These are phyloP conservation scores for Penicillium sp. DNA, from an alignment of 2,329 filamentous ascomycete genomes.

Conservation along the genomic window DNA sequence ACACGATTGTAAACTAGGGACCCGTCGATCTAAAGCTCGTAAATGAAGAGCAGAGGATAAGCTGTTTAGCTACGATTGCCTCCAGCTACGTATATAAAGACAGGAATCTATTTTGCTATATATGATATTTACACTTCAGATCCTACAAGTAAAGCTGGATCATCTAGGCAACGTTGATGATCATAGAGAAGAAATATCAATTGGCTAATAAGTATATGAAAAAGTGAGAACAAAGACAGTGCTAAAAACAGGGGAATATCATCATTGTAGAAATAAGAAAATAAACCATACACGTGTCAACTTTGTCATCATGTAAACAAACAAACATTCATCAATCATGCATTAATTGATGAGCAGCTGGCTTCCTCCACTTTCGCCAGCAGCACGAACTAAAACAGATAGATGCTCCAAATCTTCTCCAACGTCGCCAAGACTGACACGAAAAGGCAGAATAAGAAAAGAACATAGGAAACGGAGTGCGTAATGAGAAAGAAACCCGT, in stretches of 20 bases:
- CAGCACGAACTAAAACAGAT: background rate
- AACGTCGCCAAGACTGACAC: conserved; percentile 13
- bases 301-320: background rate
- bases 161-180: no score
- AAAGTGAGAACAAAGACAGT: background rate
- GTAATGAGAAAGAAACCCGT: conserved; percentile 1
- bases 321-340: background rate
- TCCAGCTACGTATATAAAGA: background rate
- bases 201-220: background rate
- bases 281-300: background rate
- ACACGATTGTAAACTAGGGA: background rate
- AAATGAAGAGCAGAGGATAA: background rate
- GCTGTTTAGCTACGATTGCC: background rate
- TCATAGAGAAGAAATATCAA: background rate
- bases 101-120: background rate
- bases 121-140: conserved; percentile 3
- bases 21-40: conserved; percentile 3
- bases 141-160: no score
- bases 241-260: background rate
- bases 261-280: background rate
- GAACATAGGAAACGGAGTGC: conserved; percentile 6
- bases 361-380: background rate
- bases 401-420: conserved; percentile 4
- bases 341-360: background rate
- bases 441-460: background rate